Evolutionary conservation across 768 basidiomycete genomes (phyloP).

Genomic region (Cytidiella melzeri): DNA sequence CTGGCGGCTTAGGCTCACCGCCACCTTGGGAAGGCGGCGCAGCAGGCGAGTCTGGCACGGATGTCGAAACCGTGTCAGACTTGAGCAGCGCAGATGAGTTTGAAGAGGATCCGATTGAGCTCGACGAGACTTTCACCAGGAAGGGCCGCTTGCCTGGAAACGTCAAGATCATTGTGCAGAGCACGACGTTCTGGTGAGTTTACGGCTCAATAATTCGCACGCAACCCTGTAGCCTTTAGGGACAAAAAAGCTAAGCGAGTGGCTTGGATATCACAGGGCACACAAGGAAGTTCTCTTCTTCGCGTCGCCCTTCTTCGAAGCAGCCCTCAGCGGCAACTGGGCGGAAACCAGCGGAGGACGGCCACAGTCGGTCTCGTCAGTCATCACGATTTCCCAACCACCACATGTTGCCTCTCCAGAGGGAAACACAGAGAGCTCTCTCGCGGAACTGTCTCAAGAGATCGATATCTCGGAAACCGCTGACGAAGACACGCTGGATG

Average conservation of each 20-base stretch:
- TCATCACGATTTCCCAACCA: constrained; percentile 80
- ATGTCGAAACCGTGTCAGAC: constrained; percentile 28
- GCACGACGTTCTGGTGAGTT: constrained; percentile 84
- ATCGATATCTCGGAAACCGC: constrained; percentile 40
- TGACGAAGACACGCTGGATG: constrained; percentile 37
- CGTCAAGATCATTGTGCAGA: constrained; percentile 87
- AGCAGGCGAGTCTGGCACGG: constrained; percentile 59
- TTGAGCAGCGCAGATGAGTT: constrained; percentile 48
- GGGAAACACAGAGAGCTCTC: background rate
- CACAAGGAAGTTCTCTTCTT: constrained; percentile 91
- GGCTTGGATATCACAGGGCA: too few species aligned
- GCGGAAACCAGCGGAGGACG: constrained; percentile 63
- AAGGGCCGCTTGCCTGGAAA: constrained; percentile 69
- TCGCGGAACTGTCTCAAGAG: background rate
- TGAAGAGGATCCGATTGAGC: constrained; percentile 58
- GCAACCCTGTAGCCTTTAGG: too few species aligned
- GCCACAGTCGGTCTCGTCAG: constrained; percentile 72
- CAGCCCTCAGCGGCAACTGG: constrained; percentile 87
- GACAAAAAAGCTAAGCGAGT: too few species aligned
- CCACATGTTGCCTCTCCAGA: constrained; percentile 32
- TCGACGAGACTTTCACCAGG: constrained; percentile 75
- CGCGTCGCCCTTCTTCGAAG: constrained; percentile 93
- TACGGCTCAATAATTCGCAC: too few species aligned
- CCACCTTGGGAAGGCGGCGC: constrained; percentile 66
- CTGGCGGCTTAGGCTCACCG: constrained; percentile 56